Percentiles rank a stretch among this genome's conserved stretches.
Evolutionary conservation across 805 yeast species (phyloP).

Genomic region (Saturnispora ahearnii): DNA sequence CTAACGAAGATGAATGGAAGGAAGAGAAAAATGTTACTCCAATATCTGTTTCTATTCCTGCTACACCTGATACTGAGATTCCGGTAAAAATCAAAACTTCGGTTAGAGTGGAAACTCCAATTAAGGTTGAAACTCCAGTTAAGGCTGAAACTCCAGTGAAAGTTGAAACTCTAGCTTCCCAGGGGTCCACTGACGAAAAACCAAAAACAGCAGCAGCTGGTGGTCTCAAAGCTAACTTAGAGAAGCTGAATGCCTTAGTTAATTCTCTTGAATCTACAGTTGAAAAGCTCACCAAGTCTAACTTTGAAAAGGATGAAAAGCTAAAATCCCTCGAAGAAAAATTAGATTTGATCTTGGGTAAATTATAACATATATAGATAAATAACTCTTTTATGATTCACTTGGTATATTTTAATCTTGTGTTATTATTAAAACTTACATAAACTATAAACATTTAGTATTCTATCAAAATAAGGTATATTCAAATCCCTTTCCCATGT

Average conservation of each 20-base stretch:
- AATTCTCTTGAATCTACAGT: slow-evolving; percentile 49
- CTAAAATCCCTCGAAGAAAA: slow-evolving; percentile 50
- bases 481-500: background rate
- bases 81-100: slow-evolving; percentile 7
- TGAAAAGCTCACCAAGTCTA: slow-evolving; percentile 40
- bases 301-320: slow-evolving; percentile 57
- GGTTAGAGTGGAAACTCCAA: background rate
- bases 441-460: background rate
- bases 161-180: slow-evolving; percentile 9
- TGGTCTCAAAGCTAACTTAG: slow-evolving; percentile 65
- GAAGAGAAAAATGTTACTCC: slow-evolving; percentile 1
- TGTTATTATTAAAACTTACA: background rate
- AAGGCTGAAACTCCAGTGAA: slow-evolving; percentile 7
- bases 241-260: slow-evolving; percentile 52
- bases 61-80: slow-evolving; percentile 5
- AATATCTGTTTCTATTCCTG: background rate
- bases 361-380: slow-evolving; percentile 17
- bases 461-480: background rate
- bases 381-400: background rate
- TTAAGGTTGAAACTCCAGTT: slow-evolving; percentile 9
- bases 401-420: background rate
- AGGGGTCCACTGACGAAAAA: slow-evolving; percentile 16
- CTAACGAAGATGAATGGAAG: slow-evolving; percentile 25
- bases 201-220: slow-evolving; percentile 36
- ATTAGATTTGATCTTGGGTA: slow-evolving; percentile 44